Evolutionary conservation across 176 grass and related monocot genomes (phyloP), one percentile per base, ranked within the genome.

Genomic region (Phoenix dactylifera): DNA sequence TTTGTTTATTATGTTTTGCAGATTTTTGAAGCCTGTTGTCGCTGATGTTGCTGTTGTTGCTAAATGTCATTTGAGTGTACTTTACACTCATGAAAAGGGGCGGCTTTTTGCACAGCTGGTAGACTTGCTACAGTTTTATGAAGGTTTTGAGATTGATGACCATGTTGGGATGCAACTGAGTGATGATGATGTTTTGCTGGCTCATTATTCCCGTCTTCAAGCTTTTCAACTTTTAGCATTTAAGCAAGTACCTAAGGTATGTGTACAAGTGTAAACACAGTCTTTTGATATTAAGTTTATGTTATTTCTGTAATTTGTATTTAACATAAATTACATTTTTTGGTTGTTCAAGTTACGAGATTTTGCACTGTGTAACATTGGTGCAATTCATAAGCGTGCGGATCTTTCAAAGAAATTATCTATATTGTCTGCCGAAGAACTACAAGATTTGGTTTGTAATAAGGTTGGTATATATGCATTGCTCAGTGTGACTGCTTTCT

Each of bases 101-200:
- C 78, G 87, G 0, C 87, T 98, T 57, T 98, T 98, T 78, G 84
- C 84, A 50, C 87, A 98, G 50, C 73, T 98, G 51, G 93, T 98
- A 7, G 93, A 98, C 70, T 77, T 98, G 66, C 76, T 98, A 32
- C 93, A 98, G 63, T 98, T 98, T 77, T 98, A 98, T 26, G 93
- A 83, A 72, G 79, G 93, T 49, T 98, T 98, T 83, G 93, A 98
- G 62, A 98, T 98, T 53, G 77, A 98, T 39, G 93, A 98, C 70
- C 87, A 98, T 67, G 77, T 86, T 65, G 93, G 87, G 58, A 98
- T 76, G 53, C 93, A 98, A 60, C 76, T 98, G 5, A 82, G 68
- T 71, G 93, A 98, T 71, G 87, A 98, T 71, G 87, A 98, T 76
- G 76, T 92, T 56, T 50, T 98, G 59, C 78, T 88, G 71, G 72